phyloP scores from a whole-genome alignment of 2,329 filamentous ascomycete genomes.

The Diaporthe australafricana region DNA sequence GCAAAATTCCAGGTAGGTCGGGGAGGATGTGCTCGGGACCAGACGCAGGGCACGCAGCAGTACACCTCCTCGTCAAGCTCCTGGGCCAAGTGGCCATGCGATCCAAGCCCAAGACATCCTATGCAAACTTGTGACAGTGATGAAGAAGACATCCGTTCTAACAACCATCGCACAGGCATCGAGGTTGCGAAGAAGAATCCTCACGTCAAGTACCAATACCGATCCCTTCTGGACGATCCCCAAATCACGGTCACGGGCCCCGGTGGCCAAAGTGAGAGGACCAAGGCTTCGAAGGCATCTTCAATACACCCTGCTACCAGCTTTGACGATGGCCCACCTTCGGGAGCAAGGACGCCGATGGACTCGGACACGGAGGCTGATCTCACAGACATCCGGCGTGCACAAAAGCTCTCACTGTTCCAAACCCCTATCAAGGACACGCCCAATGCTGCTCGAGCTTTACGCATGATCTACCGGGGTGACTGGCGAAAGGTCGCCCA shows the following conservation, averaged over 20 bases:
- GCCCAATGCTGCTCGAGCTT: constrained; percentile 81
- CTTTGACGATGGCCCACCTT: constrained; percentile 77
- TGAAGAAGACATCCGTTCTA: neutral
- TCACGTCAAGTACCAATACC: constrained; percentile 61
- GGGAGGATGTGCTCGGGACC: neutral
- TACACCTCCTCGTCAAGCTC: neutral
- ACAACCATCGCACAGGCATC: constrained; percentile 54
- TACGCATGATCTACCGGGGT: constrained; percentile 90
- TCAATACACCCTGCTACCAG: constrained; percentile 85
- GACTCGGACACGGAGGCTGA: constrained; percentile 91
- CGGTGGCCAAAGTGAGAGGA: constrained; percentile 64
- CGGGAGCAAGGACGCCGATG: constrained; percentile 67
- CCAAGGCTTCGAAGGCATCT: constrained; percentile 61
- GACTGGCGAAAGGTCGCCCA: constrained; percentile 82
- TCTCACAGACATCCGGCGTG: constrained; percentile 84
- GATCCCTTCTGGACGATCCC: constrained; percentile 74
- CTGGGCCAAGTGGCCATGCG: neutral
- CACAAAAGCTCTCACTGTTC: constrained; percentile 84
- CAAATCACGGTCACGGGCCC: constrained; percentile 74
- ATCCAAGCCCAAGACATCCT: neutral
- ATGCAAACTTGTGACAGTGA: neutral
- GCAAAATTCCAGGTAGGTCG: neutral
- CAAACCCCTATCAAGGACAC: constrained; percentile 84
- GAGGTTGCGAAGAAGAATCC: constrained; percentile 63
- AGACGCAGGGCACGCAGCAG: neutral